These are phyloP conservation scores for Mucor irregularis DNA, from an alignment of 371 early-diverging fungal genomes.

Conservation along the genomic window DNA sequence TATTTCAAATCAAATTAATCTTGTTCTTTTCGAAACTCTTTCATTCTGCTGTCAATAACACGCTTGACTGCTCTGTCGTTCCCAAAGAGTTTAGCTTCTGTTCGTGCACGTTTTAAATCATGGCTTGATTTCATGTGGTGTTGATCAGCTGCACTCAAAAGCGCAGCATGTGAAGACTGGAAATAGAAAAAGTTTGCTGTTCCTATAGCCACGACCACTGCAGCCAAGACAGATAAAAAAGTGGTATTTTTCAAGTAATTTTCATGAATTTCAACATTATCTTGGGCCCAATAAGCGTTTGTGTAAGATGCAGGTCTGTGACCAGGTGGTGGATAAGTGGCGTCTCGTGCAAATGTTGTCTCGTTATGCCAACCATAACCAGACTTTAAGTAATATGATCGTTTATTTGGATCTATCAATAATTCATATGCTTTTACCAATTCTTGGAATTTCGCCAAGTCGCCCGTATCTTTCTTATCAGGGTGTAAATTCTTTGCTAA, in stretches of 20 bases:
- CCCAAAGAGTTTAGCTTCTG: slow-evolving; percentile 43
- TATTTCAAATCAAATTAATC: not conserved
- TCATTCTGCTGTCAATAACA: slow-evolving; percentile 36
- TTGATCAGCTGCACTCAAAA: slow-evolving; percentile 32
- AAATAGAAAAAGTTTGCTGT: slow-evolving; percentile 28
- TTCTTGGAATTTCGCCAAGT: slow-evolving; percentile 35
- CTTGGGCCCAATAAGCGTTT: slow-evolving; percentile 18
- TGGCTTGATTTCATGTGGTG: slow-evolving; percentile 37
- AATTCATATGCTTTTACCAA: slow-evolving; percentile 41
- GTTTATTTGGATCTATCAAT: slow-evolving; percentile 24
- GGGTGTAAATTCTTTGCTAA: slow-evolving; percentile 47
- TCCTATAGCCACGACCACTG: slow-evolving; percentile 22
- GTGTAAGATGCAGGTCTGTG: slow-evolving; percentile 15
- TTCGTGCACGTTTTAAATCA: slow-evolving; percentile 42
- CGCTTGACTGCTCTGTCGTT: slow-evolving; percentile 42
- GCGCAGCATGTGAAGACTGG: slow-evolving; percentile 22
- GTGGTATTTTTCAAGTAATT: slow-evolving; percentile 34
- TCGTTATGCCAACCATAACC: slow-evolving; percentile 36
- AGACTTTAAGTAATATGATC: slow-evolving; percentile 23
- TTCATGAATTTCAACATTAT: too few species aligned
- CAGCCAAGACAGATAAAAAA: slow-evolving; percentile 38
- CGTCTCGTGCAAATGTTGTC: too few species aligned
- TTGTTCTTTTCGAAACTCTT: slow-evolving; percentile 19
- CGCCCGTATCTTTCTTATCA: slow-evolving; percentile 31
- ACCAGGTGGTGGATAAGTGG: slow-evolving; percentile 4